phyloP scores from a whole-genome alignment of 225 moss, liverwort and hornwort species.

The Pseudoscleropodium purum region DNA sequence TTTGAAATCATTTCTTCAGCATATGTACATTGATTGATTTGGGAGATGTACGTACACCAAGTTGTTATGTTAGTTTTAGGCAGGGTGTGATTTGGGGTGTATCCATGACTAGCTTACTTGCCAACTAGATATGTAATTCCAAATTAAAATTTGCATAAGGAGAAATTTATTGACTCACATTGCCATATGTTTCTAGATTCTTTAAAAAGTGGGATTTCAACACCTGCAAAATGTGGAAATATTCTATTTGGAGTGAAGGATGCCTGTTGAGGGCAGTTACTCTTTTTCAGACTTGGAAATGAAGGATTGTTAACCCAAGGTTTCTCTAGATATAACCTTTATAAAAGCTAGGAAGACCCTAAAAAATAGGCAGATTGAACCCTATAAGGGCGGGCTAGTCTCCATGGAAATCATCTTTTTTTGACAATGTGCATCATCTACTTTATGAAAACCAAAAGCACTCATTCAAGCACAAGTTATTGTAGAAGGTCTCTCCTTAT shows the following conservation, averaged over 20 bases:
- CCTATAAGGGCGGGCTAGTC: too few species aligned
- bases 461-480: too few species aligned
- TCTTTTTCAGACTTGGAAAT: neutral
- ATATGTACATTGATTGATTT: neutral
- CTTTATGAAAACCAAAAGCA: too few species aligned
- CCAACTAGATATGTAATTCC: too few species aligned
- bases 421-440: too few species aligned
- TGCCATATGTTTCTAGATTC: neutral
- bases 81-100: neutral
- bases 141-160: neutral
- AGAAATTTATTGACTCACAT: neutral
- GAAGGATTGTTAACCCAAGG: neutral
- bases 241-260: neutral
- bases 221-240: neutral
- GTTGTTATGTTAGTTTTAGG: neutral
- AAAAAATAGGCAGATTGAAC: too few species aligned
- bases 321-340: neutral
- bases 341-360: too few species aligned
- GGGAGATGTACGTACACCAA: fast-evolving
- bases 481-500: too few species aligned
- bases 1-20: neutral
- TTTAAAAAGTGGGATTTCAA: neutral
- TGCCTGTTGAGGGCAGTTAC: fast-evolving
- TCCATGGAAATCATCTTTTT: too few species aligned
- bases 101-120: too few species aligned